Conservation (phyloP, 805 yeast genomes). For the Candida railenensis region DNA sequence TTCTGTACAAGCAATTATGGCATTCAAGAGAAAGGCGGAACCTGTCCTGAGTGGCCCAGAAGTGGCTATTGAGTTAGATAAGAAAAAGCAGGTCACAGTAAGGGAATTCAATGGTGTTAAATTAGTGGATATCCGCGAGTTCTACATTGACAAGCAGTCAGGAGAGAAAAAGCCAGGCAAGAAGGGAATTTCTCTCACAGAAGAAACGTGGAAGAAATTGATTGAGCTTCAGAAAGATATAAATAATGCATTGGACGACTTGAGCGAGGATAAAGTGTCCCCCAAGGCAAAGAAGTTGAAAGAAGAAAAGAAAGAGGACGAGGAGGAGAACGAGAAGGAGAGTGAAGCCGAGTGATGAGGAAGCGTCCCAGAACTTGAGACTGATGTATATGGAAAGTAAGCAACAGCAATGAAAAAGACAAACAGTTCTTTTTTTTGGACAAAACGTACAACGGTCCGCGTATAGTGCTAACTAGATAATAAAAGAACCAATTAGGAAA, state of each 20-base stretch:
- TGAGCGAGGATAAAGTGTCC: constrained; percentile 17
- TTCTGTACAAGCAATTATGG: background rate
- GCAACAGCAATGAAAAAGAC: too few species aligned
- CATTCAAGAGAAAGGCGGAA: constrained; percentile 5
- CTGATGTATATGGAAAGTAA: background rate
- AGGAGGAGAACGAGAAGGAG: constrained; percentile 5
- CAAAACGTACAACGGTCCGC: too few species aligned
- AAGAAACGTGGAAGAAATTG: constrained; percentile 52
- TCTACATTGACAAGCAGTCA: constrained; percentile 52
- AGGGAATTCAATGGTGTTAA: constrained; percentile 65
- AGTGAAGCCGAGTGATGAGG: constrained; percentile 3
- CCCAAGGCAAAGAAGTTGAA: constrained; percentile 5
- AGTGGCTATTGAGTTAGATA: constrained; percentile 25
- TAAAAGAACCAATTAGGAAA: too few species aligned
- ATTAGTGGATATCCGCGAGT: constrained; percentile 83
- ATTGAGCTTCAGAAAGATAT: constrained; percentile 48
- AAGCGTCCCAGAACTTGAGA: background rate
- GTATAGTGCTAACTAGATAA: too few species aligned
- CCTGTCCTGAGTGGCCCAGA: background rate
- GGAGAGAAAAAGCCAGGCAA: constrained; percentile 77
- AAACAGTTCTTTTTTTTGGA: too few species aligned
- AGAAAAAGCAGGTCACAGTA: constrained; percentile 66
- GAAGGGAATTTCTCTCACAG: constrained; percentile 66
- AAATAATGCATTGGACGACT: constrained; percentile 46
- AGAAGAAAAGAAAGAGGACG: constrained; percentile 3